Base-by-base conservation (phyloP, 371 early-diverging fungal genomes). In the Haplosporangium sp. region DNA sequence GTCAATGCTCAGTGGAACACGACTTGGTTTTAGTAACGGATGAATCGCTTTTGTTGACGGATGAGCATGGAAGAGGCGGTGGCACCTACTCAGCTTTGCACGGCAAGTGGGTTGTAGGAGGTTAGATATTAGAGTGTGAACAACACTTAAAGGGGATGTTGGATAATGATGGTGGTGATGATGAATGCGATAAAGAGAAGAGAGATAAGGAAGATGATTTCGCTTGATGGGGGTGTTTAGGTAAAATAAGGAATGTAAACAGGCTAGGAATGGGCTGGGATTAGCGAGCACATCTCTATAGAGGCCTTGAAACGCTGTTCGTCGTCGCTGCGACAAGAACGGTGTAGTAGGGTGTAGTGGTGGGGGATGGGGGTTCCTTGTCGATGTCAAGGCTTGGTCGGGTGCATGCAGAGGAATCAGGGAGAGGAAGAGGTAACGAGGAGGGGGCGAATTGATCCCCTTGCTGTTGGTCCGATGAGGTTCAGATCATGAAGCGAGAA, bases 401-500 rank as follows among this genome's bases (percentile, higher is more conserved):
- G 23, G 59, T 59, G 47, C 50, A 18, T 20, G 50, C 61, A 53
- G 63, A 64, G 40, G 55, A 20, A 14, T 14, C 14, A 23, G 36
- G 48, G 37, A 47, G 38, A 29, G 38, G 60, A 61, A 38, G 21
- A 29, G 61, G 61, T 14, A 12, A 37, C n/a, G 41, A 40, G 40
- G 56, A 56, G 56, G 41, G 56, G 37, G 56, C 16, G 37, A n/a
- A 41, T 16, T 41, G 50, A 50, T 50, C 50, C 50, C 18, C 50
- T 50, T 50, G 50, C 50, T 50, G 50, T 50, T 50, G 50, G 20
- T 29, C 29, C n/a, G n/a, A n/a, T n/a, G n/a, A n/a, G n/a, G n/a
- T n/a, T n/a, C 29, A 29, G 29, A 29, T 29, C 29, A 29, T 29
- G 29, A 29, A 29, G 29, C 29, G 29, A 29, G 29, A 29, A 29